Evolutionary conservation across 1,284 basidiomycete genomes (phyloP).

Genomic region (Cutaneotrichosporon sp.): DNA sequence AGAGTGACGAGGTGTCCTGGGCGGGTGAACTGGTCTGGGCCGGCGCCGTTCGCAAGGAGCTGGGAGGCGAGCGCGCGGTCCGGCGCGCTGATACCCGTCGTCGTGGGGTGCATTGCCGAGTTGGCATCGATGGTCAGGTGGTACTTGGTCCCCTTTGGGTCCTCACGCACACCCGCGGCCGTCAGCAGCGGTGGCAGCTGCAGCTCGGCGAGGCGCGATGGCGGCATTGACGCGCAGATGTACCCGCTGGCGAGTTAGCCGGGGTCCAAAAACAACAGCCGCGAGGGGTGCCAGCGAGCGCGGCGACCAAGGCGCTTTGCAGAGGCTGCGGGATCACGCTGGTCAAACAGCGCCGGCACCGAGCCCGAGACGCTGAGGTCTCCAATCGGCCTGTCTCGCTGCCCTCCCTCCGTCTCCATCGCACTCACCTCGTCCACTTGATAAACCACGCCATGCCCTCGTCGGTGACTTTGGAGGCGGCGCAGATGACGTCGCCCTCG

Average conservation of each 20-base stretch:
- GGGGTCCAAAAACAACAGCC: not conserved
- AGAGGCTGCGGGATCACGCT: no score
- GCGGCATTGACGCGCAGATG: constrained; percentile 83
- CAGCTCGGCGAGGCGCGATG: constrained; percentile 69
- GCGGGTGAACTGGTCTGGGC: constrained; percentile 73
- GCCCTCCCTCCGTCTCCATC: not conserved
- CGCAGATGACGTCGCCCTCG: constrained; percentile 87
- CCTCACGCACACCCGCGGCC: constrained; percentile 62
- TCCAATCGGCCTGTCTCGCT: no score
- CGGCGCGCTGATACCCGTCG: constrained; percentile 94
- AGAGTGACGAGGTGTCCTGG: constrained; percentile 96
- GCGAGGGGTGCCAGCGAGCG: not conserved
- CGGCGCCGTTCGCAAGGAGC: constrained; percentile 62
- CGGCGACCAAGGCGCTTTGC: no score
- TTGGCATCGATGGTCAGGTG: constrained; percentile 94
- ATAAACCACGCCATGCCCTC: constrained; percentile 99
- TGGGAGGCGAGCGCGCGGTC: constrained; percentile 85
- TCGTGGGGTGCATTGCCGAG: constrained; percentile 44
- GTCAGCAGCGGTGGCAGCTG: constrained; percentile 90
- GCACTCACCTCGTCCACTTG: constrained; percentile 76
- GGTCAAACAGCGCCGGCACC: no score
- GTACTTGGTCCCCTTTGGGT: constrained; percentile 90
- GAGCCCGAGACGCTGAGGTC: no score
- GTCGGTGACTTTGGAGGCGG: constrained; percentile 73
- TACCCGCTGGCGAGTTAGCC: constrained; percentile 63